Base-by-base conservation (phyloP, 441 rosid genomes). In the Flueggea neowawraea region DNA sequence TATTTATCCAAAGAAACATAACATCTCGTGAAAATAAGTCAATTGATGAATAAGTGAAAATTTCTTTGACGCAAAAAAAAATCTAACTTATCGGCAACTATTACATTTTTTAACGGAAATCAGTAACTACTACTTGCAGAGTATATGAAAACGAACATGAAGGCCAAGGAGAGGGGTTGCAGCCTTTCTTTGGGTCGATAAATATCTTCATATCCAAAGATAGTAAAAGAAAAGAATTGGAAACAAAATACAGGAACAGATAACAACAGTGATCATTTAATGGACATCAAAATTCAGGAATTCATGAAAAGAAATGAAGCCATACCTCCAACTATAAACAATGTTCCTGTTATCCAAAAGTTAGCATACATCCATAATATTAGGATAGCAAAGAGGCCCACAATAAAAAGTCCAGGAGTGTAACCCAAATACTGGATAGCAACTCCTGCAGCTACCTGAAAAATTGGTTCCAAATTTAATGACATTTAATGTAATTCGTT, bases 331-430 rank as follows among this genome's bases (percentile, higher is more conserved):
- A 95, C 84, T 69, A 92, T 75, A 80, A 92, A 92, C 71, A 95
- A 80, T 58, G 91, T 81, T 72, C 98, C 98, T 4, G 97, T 84
- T 78, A 95, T 92, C 98, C 97, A 95, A 75, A 92, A 89, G 92
- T 90, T 95, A 65, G 99, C 99, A 69, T 80, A 89, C 98, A 88
- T 92, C 99, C 99, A 92, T 60, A 95, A 76, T 62, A 90, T 78
- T 78, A 92, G 78, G 73, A 93, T 95, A 31, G 90, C 88, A 72
- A 89, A 88, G 32, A 90, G 76, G 32, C 98, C 99, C 52, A 86
- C 96, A 32, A 95, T 90, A 70, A 89, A 92, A 68, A 95, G 86
- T 43, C 99, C 99, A 65, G 98, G 96, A 72, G 96, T 95, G 78
- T 86, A 90, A 65, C 98, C 99, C 81, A 92, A 77, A 75, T 84